phyloP scores from a whole-genome alignment of 73 alveolate species.

The Paramecium octaurelia region DNA sequence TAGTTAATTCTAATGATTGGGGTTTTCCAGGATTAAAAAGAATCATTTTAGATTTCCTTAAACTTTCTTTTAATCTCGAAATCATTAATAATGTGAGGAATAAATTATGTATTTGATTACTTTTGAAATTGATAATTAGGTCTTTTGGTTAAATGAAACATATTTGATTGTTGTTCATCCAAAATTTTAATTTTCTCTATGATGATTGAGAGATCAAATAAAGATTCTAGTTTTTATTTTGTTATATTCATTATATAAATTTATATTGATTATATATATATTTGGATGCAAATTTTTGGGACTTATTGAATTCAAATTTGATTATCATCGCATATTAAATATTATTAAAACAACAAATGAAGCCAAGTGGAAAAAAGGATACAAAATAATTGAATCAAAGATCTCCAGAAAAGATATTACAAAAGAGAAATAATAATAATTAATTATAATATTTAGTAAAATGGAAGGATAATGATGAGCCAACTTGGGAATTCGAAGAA shows the following conservation, averaged over 20 bases:
- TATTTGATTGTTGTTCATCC: neutral
- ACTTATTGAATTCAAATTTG: neutral
- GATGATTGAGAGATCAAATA: constrained; percentile 17
- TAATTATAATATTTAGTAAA: neutral
- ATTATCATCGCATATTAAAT: neutral
- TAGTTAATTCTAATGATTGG: neutral
- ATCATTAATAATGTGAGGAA: neutral
- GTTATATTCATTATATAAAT: neutral
- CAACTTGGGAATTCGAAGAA: neutral
- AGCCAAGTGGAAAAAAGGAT: neutral
- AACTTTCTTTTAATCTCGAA: neutral
- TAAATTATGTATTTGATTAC: neutral
- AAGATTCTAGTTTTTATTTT: neutral
- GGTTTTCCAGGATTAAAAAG: neutral
- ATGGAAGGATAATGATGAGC: neutral
- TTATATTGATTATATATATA: neutral
- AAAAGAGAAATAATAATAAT: neutral
- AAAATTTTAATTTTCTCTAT: neutral
- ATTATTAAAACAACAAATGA: neutral
- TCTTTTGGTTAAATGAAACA: neutral
- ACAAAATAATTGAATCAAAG: neutral
- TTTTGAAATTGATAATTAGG: neutral
- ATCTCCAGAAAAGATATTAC: neutral
- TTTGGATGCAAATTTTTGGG: constrained; percentile 16
- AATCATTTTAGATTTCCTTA: neutral